Evolutionary conservation across 192 early-diverging fungal genomes (phyloP).

Genomic region (Chytriomyces hyalinus): DNA sequence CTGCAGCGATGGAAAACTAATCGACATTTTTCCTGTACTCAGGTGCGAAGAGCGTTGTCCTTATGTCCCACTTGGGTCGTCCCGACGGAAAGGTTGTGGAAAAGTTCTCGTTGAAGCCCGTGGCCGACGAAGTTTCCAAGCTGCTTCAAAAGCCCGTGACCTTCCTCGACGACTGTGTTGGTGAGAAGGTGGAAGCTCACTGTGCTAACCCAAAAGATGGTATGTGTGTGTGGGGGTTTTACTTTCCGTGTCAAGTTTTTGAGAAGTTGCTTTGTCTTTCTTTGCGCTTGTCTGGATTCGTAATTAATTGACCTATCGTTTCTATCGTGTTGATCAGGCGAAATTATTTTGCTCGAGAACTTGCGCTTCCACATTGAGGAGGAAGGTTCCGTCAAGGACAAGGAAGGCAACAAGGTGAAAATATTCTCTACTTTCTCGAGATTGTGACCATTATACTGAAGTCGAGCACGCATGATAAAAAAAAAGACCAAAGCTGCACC

Average conservation of each 20-base stretch:
- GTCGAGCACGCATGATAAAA: background rate
- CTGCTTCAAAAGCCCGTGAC: constrained; percentile 82
- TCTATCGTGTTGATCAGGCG: constrained; percentile 52
- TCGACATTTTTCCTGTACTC: background rate
- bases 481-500: constrained; percentile 79
- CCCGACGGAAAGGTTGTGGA: constrained; percentile 87
- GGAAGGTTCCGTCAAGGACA: constrained; percentile 92
- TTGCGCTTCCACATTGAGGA: constrained; percentile 98
- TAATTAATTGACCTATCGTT: background rate
- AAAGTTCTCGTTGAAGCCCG: constrained; percentile 93
- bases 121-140: constrained; percentile 78
- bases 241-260: background rate
- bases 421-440: background rate
- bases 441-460: background rate
- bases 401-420: constrained; percentile 77
- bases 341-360: constrained; percentile 96
- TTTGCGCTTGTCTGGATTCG: background rate
- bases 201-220: constrained; percentile 67
- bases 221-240: constrained; percentile 6
- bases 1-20: background rate
- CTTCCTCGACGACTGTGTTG: constrained; percentile 95
- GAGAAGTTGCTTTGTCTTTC: background rate
- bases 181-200: constrained; percentile 79
- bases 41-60: constrained; percentile 86
- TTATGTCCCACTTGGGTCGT: constrained; percentile 97